Evolutionary conservation across 169 alveolate species (phyloP), one percentile per base, ranked within the genome.

Genomic region (Cyclospora cayetanensis): DNA sequence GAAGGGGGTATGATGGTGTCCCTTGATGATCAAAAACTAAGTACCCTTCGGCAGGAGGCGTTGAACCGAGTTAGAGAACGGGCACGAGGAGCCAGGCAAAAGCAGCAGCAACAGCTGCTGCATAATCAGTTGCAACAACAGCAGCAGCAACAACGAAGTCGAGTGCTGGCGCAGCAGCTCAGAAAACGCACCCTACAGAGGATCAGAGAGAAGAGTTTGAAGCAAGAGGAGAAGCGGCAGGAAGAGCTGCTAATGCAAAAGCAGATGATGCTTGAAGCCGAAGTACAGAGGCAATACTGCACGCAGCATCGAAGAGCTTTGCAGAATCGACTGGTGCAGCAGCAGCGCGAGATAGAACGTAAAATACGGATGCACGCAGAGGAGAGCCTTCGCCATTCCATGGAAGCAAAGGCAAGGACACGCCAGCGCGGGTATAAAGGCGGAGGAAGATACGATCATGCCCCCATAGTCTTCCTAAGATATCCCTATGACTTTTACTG

Each of bases 311-410:
- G 88, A 34, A 79, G 37, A n/a, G 66, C 70, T 35, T 70, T 79
- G 39, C 88, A 79, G 70, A 66, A 79, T 46, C 68, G 70, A 46
- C 88, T 79, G 53, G 29, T 79, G 25, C 88, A 46, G 52, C 66
- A 79, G 88, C 88, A 79, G 70, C 68, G 37, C 11, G 88, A 79
- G 37, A 79, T 79, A n/a, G 50, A 79, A 34, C 37, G 50, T 12
- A 79, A 50, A 53, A 79, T 79, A 79, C 12, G 88, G n/a, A 79
- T 29, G 70, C 88, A 46, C 25, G 88, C 88, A n/a, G 88, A 79
- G 35, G 88, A 79, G 74, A 79, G 88, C 72, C 72, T 79, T 50
- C 43, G 88, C 37, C 88, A 79, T 31, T 79, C 88, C 72, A 46
- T 52, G 88, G 88, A 79, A 11, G 70, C 88, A 46, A 79, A 79